Base-by-base conservation (phyloP, 768 basidiomycete species). In the Clathrus columnatus region DNA sequence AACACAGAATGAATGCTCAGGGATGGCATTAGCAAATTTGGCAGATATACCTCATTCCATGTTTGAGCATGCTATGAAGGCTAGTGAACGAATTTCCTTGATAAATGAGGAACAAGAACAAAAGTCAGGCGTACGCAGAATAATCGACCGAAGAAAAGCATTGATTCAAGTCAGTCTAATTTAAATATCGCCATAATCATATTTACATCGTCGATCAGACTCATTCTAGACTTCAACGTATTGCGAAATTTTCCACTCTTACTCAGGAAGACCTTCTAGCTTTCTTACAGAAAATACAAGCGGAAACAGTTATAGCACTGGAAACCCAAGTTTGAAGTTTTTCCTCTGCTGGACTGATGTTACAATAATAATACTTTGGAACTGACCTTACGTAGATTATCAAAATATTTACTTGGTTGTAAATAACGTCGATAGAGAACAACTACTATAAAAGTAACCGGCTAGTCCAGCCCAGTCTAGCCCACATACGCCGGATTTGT, bases 11-110 rank as follows among this genome's bases (percentile, higher is more conserved):
- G 43, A 17, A 14, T 50, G 32, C n/a, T 21, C 59, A 94, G 94
- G 95, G 2, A 73, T 99, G 10, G 88, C 96, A 61, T 78, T 97
- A 24, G 93, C 94, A 11, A 80, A 81, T 47, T 76, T 95, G 5
- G 93, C 91, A 0, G 91, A 93, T 63, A 73, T 99, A 0, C 95
- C 95, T 0, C 59, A 67, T 0, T 79, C 87, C 47, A 81, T 95
- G 11, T 66, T 93, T 42, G 59, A 63, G 4, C 83, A 87, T 66
- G 84, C 79, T 5, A 77, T 70, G 57, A 72, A 79, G 54, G 80
- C 89, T 0, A 80, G 90, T 2, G 72, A 74, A 14, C 71, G 68
- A 7, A 76, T 96, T 8, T 69, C 75, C 3, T 78, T 78, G 20
- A 67, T 83, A 7, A 80, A 88, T 55, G 73, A 74, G 3, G 75